Percentiles rank a stretch among this genome's conserved stretches.
phyloP scores from a whole-genome alignment of 441 rosid species.

The Pelargonium hybrid region DNA sequence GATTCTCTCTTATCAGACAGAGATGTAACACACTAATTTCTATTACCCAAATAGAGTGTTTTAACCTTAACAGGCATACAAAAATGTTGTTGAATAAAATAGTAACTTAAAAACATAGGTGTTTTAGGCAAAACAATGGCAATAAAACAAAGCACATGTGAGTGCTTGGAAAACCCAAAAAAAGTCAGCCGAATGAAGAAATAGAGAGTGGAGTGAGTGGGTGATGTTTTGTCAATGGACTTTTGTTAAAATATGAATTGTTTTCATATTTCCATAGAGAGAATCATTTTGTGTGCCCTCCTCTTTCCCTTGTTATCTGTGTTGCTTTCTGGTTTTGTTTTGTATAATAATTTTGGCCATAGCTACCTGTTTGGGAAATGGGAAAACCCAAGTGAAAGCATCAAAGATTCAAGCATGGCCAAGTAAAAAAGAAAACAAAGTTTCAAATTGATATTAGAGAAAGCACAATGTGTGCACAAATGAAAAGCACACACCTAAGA shows the following conservation, averaged over 20 bases:
- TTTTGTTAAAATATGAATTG: conserved; percentile 14
- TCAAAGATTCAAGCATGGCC: not conserved
- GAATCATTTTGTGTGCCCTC: not conserved
- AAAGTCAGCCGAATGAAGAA: not conserved
- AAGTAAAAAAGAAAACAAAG: not conserved
- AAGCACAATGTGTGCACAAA: not conserved
- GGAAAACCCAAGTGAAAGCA: conserved; percentile 13
- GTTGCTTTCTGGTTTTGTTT: conserved; percentile 16
- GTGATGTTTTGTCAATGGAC: not conserved
- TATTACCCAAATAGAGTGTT: too few species aligned
- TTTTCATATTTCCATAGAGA: conserved; percentile 8
- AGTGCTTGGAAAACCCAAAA: not conserved
- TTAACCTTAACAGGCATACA: too few species aligned
- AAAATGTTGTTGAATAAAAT: too few species aligned
- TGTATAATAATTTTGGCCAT: conserved; percentile 29
- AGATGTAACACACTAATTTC: too few species aligned
- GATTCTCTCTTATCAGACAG: too few species aligned
- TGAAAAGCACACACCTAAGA: not conserved
- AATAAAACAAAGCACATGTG: too few species aligned
- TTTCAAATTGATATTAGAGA: not conserved
- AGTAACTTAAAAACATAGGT: too few species aligned
- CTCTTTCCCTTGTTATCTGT: conserved; percentile 15
- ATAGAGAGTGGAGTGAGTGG: not conserved
- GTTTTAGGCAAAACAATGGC: too few species aligned
- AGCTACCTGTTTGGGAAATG: conserved; percentile 22